Percentiles rank a stretch among this genome's conserved stretches.
These are phyloP conservation scores for Vaccinium myrtillus DNA, from an alignment of 148 eudicot species.

Conservation along the genomic window DNA sequence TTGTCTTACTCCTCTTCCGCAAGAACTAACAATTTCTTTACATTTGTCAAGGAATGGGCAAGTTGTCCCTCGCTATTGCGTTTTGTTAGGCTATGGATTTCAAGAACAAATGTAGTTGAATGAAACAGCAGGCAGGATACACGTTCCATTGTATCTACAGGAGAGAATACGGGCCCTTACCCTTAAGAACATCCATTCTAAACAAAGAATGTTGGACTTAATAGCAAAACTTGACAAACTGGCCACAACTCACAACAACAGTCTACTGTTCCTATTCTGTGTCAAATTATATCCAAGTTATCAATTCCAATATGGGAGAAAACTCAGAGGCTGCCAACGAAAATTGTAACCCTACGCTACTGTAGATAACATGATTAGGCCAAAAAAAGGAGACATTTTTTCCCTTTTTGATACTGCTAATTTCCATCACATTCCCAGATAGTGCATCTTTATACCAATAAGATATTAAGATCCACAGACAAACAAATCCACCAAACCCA, in stretches of 20 bases:
- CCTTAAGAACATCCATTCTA: not conserved
- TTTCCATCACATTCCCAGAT: not conserved
- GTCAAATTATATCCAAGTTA: not conserved
- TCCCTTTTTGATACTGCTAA: not conserved
- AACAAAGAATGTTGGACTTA: not conserved
- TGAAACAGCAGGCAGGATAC: not conserved
- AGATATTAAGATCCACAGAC: conserved; percentile 1
- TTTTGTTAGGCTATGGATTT: not conserved
- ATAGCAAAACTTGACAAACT: not conserved
- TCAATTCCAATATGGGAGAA: not conserved
- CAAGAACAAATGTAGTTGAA: not conserved
- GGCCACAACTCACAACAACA: not conserved
- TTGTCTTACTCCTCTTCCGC: not conserved
- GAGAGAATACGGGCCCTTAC: not conserved
- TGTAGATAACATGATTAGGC: not conserved
- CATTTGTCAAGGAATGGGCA: not conserved
- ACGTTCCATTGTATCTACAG: not conserved
- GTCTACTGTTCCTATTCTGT: not conserved
- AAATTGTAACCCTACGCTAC: not conserved
- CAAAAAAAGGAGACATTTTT: not conserved
- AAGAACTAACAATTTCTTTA: not conserved
- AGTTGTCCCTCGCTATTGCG: not conserved
- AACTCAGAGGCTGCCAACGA: not conserved
- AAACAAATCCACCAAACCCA: not conserved
- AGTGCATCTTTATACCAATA: not conserved